phyloP scores from a whole-genome alignment of 2,329 filamentous ascomycete species.

The Penicillium freii region DNA sequence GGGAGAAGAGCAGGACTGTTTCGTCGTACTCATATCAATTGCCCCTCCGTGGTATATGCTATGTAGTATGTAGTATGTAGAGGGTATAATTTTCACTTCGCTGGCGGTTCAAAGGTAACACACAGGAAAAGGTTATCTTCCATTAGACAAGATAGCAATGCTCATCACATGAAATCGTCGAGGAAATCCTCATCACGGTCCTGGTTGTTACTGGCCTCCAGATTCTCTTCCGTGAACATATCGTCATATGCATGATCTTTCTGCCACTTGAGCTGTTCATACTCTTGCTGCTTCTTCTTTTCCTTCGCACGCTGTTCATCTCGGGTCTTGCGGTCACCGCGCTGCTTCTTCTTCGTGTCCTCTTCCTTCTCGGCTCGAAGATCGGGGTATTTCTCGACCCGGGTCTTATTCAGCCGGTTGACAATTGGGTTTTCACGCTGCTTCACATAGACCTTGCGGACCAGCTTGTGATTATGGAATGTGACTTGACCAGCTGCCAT shows the following conservation, averaged over 20 bases:
- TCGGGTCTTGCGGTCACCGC: conserved; percentile 55
- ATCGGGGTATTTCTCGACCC: conserved; percentile 82
- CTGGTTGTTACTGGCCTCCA: conserved; percentile 79
- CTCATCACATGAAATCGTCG: conserved; percentile 85
- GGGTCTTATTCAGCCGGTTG: conserved; percentile 98
- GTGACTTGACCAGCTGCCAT: conserved; percentile 95
- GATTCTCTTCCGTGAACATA: conserved; percentile 77
- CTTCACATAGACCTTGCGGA: conserved; percentile 76
- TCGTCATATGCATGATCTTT: conserved; percentile 99
- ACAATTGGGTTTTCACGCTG: conserved; percentile 84
- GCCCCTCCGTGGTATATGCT: background rate
- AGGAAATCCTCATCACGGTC: conserved; percentile 70
- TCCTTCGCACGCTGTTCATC: conserved; percentile 43
- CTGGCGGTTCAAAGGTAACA: background rate
- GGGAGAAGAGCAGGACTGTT: background rate
- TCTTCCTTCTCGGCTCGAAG: conserved; percentile 79
- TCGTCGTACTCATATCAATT: background rate
- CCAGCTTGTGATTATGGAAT: conserved; percentile 82
- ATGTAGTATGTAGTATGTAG: background rate
- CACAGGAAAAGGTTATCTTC: background rate
- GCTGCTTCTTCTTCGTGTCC: conserved; percentile 67
- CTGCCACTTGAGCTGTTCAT: conserved; percentile 86
- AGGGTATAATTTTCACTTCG: conserved; percentile 9
- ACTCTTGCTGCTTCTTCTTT: conserved; percentile 61
- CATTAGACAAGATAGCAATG: background rate